Conservation (phyloP, 306 rosid species). For the Benincasa hispida region DNA sequence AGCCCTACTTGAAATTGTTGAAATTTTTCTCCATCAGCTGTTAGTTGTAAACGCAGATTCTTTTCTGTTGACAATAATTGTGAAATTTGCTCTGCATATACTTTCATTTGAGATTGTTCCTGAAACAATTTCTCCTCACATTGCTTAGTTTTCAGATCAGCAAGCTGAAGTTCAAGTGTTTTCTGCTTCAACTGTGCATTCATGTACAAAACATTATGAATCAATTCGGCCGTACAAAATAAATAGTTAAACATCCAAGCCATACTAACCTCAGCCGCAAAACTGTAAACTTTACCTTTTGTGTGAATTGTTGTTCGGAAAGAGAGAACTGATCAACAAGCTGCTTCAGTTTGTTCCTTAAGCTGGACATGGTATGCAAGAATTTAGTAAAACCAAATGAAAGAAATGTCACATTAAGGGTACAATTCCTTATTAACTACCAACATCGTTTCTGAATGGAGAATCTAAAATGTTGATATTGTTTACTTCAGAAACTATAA, state of each 20-base stretch:
- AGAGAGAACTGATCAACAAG: constrained; percentile 58
- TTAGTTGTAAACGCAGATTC: constrained; percentile 63
- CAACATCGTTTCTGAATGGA: neutral
- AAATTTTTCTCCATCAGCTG: constrained; percentile 92
- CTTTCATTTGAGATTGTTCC: constrained; percentile 77
- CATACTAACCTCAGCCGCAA: neutral
- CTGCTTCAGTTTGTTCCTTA: constrained; percentile 74
- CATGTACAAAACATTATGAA: constrained; percentile 19
- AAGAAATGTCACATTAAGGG: neutral
- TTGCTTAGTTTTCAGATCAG: constrained; percentile 76
- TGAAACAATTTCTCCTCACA: constrained; percentile 72
- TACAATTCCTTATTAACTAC: neutral
- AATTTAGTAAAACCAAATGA: neutral
- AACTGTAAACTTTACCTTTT: constrained; percentile 43
- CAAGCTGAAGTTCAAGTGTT: constrained; percentile 77
- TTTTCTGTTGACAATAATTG: constrained; percentile 74
- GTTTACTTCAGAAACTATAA: neutral
- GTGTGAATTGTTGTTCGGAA: constrained; percentile 68
- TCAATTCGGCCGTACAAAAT: constrained; percentile 2
- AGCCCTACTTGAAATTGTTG: constrained; percentile 77
- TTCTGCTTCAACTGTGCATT: constrained; percentile 78
- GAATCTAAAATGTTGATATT: neutral
- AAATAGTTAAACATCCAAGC: constrained; percentile 6
- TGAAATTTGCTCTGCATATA: constrained; percentile 89
- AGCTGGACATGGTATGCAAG: constrained; percentile 35